Evolutionary conservation across 2,329 filamentous ascomycete species (phyloP).

Genomic region (Monosporascus cannonballus): DNA sequence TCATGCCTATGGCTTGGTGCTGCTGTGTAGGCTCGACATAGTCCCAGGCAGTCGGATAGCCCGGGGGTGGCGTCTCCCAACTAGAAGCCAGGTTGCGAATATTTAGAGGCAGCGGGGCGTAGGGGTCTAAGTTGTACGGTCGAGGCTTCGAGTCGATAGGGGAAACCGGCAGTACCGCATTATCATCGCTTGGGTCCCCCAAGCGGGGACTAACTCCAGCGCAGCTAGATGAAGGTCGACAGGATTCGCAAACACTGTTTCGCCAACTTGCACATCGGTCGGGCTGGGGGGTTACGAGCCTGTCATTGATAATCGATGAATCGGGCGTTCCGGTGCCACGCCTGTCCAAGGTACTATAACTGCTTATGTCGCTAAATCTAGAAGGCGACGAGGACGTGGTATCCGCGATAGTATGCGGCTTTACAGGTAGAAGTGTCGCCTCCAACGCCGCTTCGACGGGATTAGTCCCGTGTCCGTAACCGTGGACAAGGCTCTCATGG

Average conservation of each 20-base stretch:
- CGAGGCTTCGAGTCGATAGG: too few relatives aligned
- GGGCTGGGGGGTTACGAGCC: not conserved
- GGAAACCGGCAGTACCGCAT: too few relatives aligned
- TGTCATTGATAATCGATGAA: slow-evolving; percentile 11
- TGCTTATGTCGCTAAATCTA: slow-evolving; percentile 7
- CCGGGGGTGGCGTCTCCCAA: slow-evolving; percentile 14
- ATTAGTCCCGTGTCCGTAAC: slow-evolving; percentile 49
- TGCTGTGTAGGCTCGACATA: slow-evolving; percentile 18
- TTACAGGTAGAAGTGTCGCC: not conserved
- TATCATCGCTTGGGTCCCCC: too few relatives aligned
- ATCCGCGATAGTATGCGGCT: slow-evolving; percentile 1
- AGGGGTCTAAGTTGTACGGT: not conserved
- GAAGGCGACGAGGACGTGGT: slow-evolving; percentile 4
- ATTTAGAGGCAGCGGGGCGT: slow-evolving; percentile 7
- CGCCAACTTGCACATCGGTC: not conserved
- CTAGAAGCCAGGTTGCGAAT: slow-evolving; percentile 10
- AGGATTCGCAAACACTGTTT: not conserved
- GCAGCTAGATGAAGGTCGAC: too few relatives aligned
- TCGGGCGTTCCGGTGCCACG: slow-evolving; percentile 12
- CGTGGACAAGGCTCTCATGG: slow-evolving; percentile 47
- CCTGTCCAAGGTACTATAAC: slow-evolving; percentile 10
- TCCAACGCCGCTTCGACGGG: slow-evolving; percentile 15
- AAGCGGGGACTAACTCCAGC: too few relatives aligned
- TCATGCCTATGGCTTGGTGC: slow-evolving; percentile 11
- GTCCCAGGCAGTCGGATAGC: slow-evolving; percentile 13